Percentiles rank a stretch among this genome's conserved stretches.
phyloP scores from a whole-genome alignment of 2,329 filamentous ascomycete species.

The Diaporthe ilicicola region DNA sequence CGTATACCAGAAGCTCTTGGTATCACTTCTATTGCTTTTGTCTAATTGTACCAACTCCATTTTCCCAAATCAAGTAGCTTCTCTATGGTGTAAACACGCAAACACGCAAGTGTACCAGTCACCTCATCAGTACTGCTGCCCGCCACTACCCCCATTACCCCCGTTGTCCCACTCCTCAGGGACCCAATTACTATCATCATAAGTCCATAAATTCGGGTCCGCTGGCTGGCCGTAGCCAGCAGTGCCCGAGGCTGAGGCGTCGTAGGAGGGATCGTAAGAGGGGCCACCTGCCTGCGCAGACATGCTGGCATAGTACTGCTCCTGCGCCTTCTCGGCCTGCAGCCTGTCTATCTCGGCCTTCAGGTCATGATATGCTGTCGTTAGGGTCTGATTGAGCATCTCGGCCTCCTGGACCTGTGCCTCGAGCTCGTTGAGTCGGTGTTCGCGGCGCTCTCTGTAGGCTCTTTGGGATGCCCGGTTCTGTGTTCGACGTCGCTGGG shows the following conservation, averaged over 20 bases:
- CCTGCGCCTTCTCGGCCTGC: constrained; percentile 29
- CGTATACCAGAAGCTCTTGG: neutral
- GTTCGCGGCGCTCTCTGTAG: constrained; percentile 31
- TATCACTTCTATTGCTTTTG: neutral
- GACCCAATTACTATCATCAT: constrained; percentile 3
- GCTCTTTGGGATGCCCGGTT: constrained; percentile 31
- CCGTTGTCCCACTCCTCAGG: constrained; percentile 22
- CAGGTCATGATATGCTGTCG: constrained; percentile 32
- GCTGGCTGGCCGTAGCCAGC: neutral
- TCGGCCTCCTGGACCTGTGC: constrained; percentile 30
- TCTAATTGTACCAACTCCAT: neutral
- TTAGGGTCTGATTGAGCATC: constrained; percentile 31
- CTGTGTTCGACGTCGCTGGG: constrained; percentile 24
- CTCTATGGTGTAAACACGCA: too few relatives aligned
- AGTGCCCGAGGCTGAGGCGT: neutral
- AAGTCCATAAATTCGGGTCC: constrained; percentile 14
- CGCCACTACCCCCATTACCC: neutral
- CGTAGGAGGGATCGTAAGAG: constrained; percentile 9
- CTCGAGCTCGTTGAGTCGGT: constrained; percentile 29
- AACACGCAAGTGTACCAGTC: too few relatives aligned
- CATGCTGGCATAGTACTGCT: constrained; percentile 26
- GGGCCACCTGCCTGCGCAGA: neutral
- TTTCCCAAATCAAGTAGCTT: neutral
- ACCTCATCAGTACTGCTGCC: neutral
- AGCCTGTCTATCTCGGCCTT: constrained; percentile 29